Evolutionary conservation across 2,329 filamentous ascomycete genomes (phyloP), one percentile per base, ranked within the genome.

Genomic region (Penicillium oxalicum): DNA sequence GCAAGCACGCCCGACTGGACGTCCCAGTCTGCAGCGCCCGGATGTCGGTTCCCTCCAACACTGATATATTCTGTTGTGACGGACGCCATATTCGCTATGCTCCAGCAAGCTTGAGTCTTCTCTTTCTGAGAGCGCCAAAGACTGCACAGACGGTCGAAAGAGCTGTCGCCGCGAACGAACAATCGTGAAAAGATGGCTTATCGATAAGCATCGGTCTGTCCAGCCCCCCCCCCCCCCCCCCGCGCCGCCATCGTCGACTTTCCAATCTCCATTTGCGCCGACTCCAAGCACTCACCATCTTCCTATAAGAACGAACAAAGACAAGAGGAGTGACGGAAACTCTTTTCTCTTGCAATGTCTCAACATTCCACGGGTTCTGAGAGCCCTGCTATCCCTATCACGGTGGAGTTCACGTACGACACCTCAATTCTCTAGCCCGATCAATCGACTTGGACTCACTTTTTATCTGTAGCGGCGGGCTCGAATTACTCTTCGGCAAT

Each of bases 401-500:
- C 79, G 4, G 81, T 93, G 27, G 88, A 93, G 67, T 91, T 93
- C 65, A 82, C 78, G 84, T 86, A 72, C 54, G 74, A 67, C 40
- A 33, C 27, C 47, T 41, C 44, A 47, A 25, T 36, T 40, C 42
- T 35, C 25, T 18, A 18, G 18, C 18, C 18, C 18, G 18, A 2
- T 26, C 42, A 18, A 13, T 9, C 5, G 5, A 4, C 34, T 47
- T 39, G 9, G 13, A 42, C 48, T 33, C 36, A 11, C 37, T 25
- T 11, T 48, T 33, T 45, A 44, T 44, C 44, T 33, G 59, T 56
- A 91, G 93, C 56, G 93, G 93, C 53, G 93, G 93, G 24, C 80
- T 98, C 13, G 93, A 98, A 73, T 86, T 95, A 74, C 84, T 98
- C 56, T 98, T 98, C 72, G 82, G 84, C 29, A 86, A 95, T 66